Conservation (phyloP, 805 yeast species). For the Candida ipomoeae region DNA sequence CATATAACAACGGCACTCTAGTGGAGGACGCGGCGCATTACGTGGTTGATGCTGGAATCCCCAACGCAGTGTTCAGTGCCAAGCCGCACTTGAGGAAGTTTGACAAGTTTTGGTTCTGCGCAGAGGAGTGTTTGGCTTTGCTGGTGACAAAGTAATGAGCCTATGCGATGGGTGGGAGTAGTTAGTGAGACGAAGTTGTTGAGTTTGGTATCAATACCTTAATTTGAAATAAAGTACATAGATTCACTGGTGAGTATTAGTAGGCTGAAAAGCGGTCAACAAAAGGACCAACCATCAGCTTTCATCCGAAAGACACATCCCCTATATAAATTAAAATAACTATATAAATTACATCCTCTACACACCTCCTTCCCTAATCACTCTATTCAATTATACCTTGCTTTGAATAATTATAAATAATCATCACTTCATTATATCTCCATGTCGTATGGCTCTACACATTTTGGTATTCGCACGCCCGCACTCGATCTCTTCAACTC, state of each 20-base stretch:
- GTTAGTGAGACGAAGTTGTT: not conserved
- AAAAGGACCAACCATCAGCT: no score
- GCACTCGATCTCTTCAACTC: not conserved
- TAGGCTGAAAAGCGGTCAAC: no score
- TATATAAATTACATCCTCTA: no score
- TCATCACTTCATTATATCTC: no score
- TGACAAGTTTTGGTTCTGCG: conserved; percentile 42
- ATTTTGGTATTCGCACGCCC: not conserved
- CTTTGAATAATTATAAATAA: no score
- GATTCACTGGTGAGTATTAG: no score
- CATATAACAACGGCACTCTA: conserved; percentile 49
- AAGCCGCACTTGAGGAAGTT: conserved; percentile 42
- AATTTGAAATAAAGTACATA: not conserved
- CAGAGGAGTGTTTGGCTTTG: conserved; percentile 21
- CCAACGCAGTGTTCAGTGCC: conserved; percentile 47
- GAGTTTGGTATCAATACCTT: not conserved
- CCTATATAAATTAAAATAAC: no score
- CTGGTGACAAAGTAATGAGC: conserved; percentile 4
- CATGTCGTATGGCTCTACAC: not conserved
- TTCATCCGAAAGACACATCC: no score
- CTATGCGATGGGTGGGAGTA: not conserved
- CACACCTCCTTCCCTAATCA: no score
- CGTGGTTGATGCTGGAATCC: conserved; percentile 68
- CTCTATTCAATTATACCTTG: no score
- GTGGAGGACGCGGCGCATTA: conserved; percentile 50